Percentiles rank a stretch among this genome's conserved stretches.
Conservation (phyloP, 148 eudicot species). For the Fagopyrum homotropicum region DNA sequence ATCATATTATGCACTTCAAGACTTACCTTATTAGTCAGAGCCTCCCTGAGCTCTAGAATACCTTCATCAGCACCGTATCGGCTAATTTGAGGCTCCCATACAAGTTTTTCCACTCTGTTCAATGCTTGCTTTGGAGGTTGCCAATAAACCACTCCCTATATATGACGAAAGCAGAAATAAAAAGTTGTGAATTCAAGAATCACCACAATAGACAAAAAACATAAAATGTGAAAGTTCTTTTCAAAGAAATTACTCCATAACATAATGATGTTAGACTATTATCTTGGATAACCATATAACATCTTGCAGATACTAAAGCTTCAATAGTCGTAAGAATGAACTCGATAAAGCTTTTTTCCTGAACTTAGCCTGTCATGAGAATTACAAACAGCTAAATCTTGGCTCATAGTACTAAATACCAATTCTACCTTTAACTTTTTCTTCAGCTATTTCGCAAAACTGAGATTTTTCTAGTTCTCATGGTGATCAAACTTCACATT, state of each 20-base stretch:
- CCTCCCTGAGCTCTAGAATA: conserved; percentile 80
- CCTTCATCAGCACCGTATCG: conserved; percentile 97
- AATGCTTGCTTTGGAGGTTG: conserved; percentile 84
- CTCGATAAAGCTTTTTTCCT: neutral
- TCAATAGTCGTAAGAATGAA: neutral
- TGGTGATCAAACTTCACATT: neutral
- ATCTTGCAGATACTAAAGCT: neutral
- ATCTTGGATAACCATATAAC: neutral
- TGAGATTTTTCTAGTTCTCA: neutral
- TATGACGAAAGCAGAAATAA: conserved; percentile 13
- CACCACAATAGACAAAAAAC: neutral
- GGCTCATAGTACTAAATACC: neutral
- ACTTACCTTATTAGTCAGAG: conserved; percentile 64
- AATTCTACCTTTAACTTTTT: too few relatives aligned
- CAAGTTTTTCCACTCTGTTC: conserved; percentile 60
- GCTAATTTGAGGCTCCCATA: conserved; percentile 81
- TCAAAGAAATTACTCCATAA: neutral
- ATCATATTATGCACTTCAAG: neutral
- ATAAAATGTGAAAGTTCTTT: neutral
- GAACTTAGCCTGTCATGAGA: neutral
- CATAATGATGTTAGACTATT: neutral
- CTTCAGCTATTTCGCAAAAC: too few relatives aligned
- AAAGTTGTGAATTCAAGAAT: neutral
- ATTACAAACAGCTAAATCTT: neutral
- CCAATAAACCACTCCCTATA: conserved; percentile 97